Evolutionary conservation across 768 basidiomycete genomes (phyloP), one percentile per base, ranked within the genome.

Genomic region (Xerocomus brunneocitrinus): DNA sequence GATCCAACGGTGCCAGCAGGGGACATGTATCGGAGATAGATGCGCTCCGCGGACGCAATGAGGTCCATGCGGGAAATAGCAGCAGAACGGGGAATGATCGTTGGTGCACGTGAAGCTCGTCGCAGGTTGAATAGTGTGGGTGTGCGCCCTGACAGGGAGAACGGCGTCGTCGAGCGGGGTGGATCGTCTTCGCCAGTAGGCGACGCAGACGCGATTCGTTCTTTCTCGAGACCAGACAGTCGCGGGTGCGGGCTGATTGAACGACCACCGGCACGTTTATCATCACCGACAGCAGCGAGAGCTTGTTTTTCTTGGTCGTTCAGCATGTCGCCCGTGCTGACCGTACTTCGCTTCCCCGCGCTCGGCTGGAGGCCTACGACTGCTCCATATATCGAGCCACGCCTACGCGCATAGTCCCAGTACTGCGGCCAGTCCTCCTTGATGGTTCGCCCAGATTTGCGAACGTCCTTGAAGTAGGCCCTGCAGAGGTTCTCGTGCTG

Each of bases 361-460:
- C 62, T 78, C 10, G 79, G 79, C 60, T 80, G 79, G 42, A 91
- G 75, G 2, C 90, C 90, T 9, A 95, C 87, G 25, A 95, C 85
- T 0, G 89, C 85, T 8, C 91, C 90, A 63, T 98, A 98, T 52
- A 95, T 93, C 5, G 92, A 94, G 4, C 95, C 97, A 47, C 95
- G 76, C 43, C 88, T 77, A 44, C 92, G 83, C 12, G 97, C 97
- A 67, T 93, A 91, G 58, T 93, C 88, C 84, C 91, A 95, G 64
- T 95, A 98, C 69, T 97, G 91, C 5, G 97, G 97, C 97, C 97
- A 99, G 68, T 98, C 97, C 16, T 98, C 90, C 67, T 88, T 89
- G 68, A 99, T 89, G 12, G 88, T 84, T 27, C 89, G 82, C 3
- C 95, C 94, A 0, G 94, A 94, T 74, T 95, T 94, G 65, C 91